Evolutionary conservation across 2,329 filamentous ascomycete species (phyloP).

Genomic region (Fusarium poae): DNA sequence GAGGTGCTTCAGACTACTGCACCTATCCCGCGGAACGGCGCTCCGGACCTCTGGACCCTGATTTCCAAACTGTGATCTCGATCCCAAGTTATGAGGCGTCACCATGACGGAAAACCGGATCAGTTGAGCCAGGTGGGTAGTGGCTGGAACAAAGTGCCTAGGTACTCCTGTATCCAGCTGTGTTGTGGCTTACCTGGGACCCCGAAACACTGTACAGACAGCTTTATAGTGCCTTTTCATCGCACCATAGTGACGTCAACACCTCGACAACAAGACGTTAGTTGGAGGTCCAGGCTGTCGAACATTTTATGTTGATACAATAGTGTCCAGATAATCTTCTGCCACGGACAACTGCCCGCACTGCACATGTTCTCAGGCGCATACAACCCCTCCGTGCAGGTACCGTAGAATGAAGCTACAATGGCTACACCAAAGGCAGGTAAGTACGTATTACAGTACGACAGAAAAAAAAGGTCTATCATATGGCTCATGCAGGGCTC

Average conservation of each 20-base stretch:
- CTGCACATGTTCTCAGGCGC: slow-evolving; percentile 13
- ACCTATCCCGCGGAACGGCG: slow-evolving; percentile 32
- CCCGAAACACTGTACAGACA: slow-evolving; percentile 38
- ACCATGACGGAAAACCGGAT: slow-evolving; percentile 46
- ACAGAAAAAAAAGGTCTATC: slow-evolving; percentile 24
- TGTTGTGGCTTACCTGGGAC: slow-evolving; percentile 16
- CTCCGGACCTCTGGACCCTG: slow-evolving; percentile 49
- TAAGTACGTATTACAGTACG: slow-evolving; percentile 17
- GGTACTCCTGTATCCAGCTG: not conserved
- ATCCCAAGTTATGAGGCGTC: slow-evolving; percentile 45
- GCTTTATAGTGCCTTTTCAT: slow-evolving; percentile 12
- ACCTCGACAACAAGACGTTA: slow-evolving; percentile 27
- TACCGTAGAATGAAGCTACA: not conserved
- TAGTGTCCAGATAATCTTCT: slow-evolving; percentile 11
- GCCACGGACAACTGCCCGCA: slow-evolving; percentile 8
- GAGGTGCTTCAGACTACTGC: slow-evolving; percentile 19
- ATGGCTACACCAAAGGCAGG: slow-evolving; percentile 21
- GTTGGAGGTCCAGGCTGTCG: slow-evolving; percentile 26
- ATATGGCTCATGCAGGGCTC: slow-evolving; percentile 39
- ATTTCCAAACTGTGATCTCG: slow-evolving; percentile 51
- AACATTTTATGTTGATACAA: slow-evolving; percentile 1
- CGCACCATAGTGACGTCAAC: slow-evolving; percentile 50
- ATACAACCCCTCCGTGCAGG: not conserved
- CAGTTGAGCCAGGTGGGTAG: slow-evolving; percentile 21
- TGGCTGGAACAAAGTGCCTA: slow-evolving; percentile 11